Conservation (phyloP, 805 yeast genomes). For the Barnettozyma pratensis region DNA sequence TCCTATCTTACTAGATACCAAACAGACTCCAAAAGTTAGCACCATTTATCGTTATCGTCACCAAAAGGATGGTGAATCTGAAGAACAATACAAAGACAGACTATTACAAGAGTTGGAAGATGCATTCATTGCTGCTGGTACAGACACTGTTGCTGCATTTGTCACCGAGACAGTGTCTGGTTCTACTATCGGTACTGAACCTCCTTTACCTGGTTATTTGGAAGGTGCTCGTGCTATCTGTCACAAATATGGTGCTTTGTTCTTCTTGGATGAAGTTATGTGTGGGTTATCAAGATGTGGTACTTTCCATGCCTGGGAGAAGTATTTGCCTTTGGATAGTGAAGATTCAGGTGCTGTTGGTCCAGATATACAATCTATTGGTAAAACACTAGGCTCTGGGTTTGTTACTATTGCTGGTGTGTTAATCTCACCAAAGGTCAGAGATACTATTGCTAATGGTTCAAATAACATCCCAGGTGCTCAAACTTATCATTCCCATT, state of each 20-base stretch:
- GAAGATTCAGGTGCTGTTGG: slow-evolving; percentile 21
- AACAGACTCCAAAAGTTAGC: slow-evolving; percentile 8
- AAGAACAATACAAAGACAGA: slow-evolving; percentile 30
- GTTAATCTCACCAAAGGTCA: slow-evolving; percentile 29
- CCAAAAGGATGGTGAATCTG: slow-evolving; percentile 25
- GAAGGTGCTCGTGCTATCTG: slow-evolving; percentile 37
- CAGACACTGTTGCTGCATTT: slow-evolving; percentile 34
- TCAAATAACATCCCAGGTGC: slow-evolving; percentile 28
- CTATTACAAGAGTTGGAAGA: slow-evolving; percentile 35
- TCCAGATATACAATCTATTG: slow-evolving; percentile 39
- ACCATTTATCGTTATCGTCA: slow-evolving; percentile 20
- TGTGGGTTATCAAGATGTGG: slow-evolving; percentile 47
- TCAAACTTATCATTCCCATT: slow-evolving; percentile 40
- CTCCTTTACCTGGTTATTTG: slow-evolving; percentile 36
- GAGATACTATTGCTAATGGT: slow-evolving; percentile 20
- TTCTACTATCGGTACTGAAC: slow-evolving; percentile 33
- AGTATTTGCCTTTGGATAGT: slow-evolving; percentile 10
- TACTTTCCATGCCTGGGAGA: slow-evolving; percentile 36
- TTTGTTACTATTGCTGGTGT: slow-evolving; percentile 37
- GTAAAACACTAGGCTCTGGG: slow-evolving; percentile 40
- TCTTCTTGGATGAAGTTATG: slow-evolving; percentile 46
- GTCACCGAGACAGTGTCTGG: slow-evolving; percentile 38
- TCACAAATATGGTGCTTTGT: slow-evolving; percentile 40
- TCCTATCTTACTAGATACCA: slow-evolving; percentile 5
- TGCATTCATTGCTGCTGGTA: slow-evolving; percentile 31